phyloP scores from a whole-genome alignment of 257 asterid species.

The Leonotis leonurus region DNA sequence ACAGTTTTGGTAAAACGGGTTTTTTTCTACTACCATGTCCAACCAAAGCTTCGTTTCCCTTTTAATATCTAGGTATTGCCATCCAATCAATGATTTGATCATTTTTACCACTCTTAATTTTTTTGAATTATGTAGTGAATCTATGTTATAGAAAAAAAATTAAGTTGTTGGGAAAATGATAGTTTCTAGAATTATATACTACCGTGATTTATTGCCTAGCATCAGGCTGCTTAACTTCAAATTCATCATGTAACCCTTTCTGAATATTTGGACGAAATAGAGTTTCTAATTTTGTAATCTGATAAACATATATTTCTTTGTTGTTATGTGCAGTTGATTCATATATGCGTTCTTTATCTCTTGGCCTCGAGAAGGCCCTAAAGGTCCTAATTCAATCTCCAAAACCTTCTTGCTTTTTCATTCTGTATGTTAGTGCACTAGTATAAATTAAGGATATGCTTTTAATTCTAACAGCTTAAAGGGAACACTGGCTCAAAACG shows the following conservation, averaged over 20 bases:
- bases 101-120: not conserved
- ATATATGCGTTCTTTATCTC: constrained; percentile 36
- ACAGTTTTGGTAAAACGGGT: not conserved
- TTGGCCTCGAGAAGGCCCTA: constrained; percentile 77
- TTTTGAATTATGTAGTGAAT: not conserved
- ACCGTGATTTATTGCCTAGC: constrained; percentile 2
- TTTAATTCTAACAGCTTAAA: constrained; percentile 52
- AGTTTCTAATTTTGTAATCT: constrained; percentile 1
- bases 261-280: not conserved
- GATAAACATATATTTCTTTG: constrained; percentile 9
- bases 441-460: constrained; percentile 3
- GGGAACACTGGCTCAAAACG: constrained; percentile 74
- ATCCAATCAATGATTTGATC: not conserved
- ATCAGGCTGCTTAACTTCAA: not conserved
- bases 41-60: too few species aligned
- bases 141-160: not conserved
- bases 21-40: too few species aligned
- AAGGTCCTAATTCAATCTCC: constrained; percentile 41
- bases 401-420: constrained; percentile 8
- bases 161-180: not conserved
- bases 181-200: not conserved
- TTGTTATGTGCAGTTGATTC: constrained; percentile 47
- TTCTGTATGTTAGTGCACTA: constrained; percentile 15
- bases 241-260: not conserved
- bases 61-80: not conserved